A percentile compares a stretch with the other conserved stretches of the same genome.
These are phyloP conservation scores for Leishmania major DNA, from an alignment of 208 protist species.

Conservation along the genomic window DNA sequence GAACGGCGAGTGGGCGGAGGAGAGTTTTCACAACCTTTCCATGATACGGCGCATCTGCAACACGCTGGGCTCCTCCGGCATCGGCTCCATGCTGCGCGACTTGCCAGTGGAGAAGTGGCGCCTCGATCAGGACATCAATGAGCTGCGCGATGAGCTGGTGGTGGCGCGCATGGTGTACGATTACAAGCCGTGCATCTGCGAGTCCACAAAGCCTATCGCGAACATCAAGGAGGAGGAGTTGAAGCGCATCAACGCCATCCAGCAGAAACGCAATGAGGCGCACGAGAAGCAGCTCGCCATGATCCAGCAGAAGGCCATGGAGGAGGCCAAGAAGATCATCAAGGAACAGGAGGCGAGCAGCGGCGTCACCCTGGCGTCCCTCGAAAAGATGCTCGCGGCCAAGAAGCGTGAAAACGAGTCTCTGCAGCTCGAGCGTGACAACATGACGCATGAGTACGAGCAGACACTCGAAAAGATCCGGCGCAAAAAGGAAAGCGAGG, in stretches of 20 bases:
- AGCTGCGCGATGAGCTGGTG: slow-evolving; percentile 88
- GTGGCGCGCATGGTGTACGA: slow-evolving; percentile 89
- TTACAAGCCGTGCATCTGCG: slow-evolving; percentile 91
- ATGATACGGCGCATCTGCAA: slow-evolving; percentile 85
- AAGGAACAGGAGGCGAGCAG: slow-evolving; percentile 80
- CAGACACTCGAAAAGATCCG: slow-evolving; percentile 88
- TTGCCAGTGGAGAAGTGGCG: slow-evolving; percentile 91
- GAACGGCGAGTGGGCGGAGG: slow-evolving; percentile 82
- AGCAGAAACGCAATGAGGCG: slow-evolving; percentile 74
- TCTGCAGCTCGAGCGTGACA: slow-evolving; percentile 79
- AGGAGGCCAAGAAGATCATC: slow-evolving; percentile 75
- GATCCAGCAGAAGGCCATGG: slow-evolving; percentile 70
- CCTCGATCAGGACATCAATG: slow-evolving; percentile 87
- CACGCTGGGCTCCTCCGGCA: slow-evolving; percentile 74
- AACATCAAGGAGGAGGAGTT: slow-evolving; percentile 92
- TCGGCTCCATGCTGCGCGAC: slow-evolving; percentile 88
- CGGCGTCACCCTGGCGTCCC: slow-evolving; percentile 71
- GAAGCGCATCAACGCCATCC: slow-evolving; percentile 80
- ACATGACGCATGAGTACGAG: slow-evolving; percentile 81
- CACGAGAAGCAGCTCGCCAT: slow-evolving; percentile 72
- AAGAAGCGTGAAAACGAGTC: slow-evolving; percentile 84
- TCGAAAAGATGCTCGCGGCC: slow-evolving; percentile 74
- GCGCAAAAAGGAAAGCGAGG: slow-evolving; percentile 89
- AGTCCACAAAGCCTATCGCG: slow-evolving; percentile 72
- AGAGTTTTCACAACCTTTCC: slow-evolving; percentile 87